Evolutionary conservation across 495 filamentous ascomycete species (phyloP), one percentile per base, ranked within the genome.

Genomic region (Talaromyces thailandensis): DNA sequence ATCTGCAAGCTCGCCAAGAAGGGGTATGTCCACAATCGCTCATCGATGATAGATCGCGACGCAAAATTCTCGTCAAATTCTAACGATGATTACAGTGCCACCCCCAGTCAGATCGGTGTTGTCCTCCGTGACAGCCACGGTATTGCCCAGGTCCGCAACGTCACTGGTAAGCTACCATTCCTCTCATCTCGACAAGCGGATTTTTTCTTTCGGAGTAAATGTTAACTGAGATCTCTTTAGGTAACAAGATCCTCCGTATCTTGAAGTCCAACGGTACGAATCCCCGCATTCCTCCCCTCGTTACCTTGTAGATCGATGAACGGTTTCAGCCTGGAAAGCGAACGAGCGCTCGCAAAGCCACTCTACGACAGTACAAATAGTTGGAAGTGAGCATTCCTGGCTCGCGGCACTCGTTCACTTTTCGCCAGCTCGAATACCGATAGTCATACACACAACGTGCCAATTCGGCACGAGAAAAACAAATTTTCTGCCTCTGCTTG

Each of bases 231-330:
- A 21, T 28, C 56, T 63, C 21, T 62, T 66, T 71, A 93, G 94
- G 94, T 77, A 98, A 98, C 88, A 96, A 97, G 85, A 97, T 98
- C 73, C 91, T 98, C 69, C 86, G 95, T 78, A 98, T 98, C 83
- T 84, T 98, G 70, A 97, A 96, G 87, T 87, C 85, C 69, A 87
- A 83, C 77, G 92, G 91, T 96, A 96, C 78, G 89, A 76, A 66
- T 71, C 66, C 64, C 58, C 45, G 25, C 25, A 51, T 61, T 32
- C 25, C 25, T 32, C 59, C 25, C 59, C 26, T 31, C 59, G 14
- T 35, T 29, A 48, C 11, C 16, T 52, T 45, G 59, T 61, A 61
- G 59, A 61, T 23, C 40, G 59, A 52, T 18, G 11, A 28, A 35
- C 26, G 43, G 29, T 51, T 11, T 24, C 24, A 1, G 28, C n/a